phyloP scores from a whole-genome alignment of 768 basidiomycete species.

The Hericium rajendrae region DNA sequence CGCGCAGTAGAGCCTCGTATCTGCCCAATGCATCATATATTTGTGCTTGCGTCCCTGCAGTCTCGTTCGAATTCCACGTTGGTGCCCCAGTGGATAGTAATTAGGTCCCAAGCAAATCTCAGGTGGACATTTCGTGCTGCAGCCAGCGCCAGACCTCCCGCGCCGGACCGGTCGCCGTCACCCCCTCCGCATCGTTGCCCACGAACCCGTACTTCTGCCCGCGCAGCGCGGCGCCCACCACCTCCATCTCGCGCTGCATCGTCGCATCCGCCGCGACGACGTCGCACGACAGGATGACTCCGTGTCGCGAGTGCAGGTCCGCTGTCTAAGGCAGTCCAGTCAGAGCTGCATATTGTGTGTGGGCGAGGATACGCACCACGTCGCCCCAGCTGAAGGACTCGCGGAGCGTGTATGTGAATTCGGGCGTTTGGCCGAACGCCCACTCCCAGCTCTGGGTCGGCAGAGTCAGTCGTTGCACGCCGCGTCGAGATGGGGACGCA shows the following conservation, averaged over 20 bases:
- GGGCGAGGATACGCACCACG: slow-evolving; percentile 25
- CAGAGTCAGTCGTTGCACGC: no score
- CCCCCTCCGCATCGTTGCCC: slow-evolving; percentile 14
- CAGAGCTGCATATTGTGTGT: neutral
- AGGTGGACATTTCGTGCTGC: slow-evolving; percentile 21
- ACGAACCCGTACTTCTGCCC: slow-evolving; percentile 33
- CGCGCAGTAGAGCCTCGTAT: slow-evolving; percentile 11
- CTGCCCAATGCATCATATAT: neutral
- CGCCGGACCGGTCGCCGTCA: neutral
- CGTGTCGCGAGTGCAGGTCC: slow-evolving; percentile 53
- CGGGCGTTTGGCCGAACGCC: slow-evolving; percentile 88
- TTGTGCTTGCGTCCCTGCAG: neutral
- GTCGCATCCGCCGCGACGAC: slow-evolving; percentile 9
- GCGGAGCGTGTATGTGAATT: slow-evolving; percentile 63
- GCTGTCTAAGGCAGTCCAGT: slow-evolving; percentile 25
- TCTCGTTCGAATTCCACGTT: no score
- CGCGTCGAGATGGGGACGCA: slow-evolving; percentile 21
- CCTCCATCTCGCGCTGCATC: slow-evolving; percentile 15
- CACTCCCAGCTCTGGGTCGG: slow-evolving; percentile 76
- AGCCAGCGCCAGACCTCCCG: slow-evolving; percentile 25
- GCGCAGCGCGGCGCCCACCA: slow-evolving; percentile 19
- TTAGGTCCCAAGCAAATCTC: neutral
- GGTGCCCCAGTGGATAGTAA: no score
- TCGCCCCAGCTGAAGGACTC: slow-evolving; percentile 29
- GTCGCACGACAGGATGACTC: slow-evolving; percentile 44